Conservation (phyloP, 2,329 filamentous ascomycete genomes). For the Colletotrichum sp. region DNA sequence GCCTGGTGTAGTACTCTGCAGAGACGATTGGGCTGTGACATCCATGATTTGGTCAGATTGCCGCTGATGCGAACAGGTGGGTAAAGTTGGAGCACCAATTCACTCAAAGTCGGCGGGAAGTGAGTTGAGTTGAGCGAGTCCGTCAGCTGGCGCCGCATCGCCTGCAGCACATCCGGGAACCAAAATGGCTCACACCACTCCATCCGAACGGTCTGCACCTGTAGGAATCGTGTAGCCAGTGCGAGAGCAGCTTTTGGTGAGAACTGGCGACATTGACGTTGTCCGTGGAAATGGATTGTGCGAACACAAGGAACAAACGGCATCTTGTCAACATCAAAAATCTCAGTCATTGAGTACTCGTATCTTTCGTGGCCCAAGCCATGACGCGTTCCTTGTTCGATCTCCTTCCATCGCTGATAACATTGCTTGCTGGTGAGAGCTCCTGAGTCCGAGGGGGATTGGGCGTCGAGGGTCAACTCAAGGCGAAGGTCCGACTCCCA, state of each 20-base stretch:
- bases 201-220: neutral
- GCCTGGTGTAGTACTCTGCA: neutral
- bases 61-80: neutral
- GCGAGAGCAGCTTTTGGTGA: neutral
- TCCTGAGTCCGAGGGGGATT: neutral
- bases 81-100: neutral
- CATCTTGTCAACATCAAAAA: neutral
- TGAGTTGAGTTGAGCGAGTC: neutral
- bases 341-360: neutral
- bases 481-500: neutral
- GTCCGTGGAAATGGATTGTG: neutral
- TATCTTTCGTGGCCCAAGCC: neutral
- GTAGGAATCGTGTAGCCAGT: neutral
- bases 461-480: neutral
- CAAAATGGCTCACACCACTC: neutral
- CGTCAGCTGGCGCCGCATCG: neutral
- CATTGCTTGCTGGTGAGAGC: neutral
- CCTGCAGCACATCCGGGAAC: neutral
- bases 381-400: neutral
- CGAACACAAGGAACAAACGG: neutral
- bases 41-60: neutral
- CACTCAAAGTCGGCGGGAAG: neutral
- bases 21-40: neutral
- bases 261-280: neutral
- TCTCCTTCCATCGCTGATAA: neutral